Conservation (phyloP, 306 rosid species). For the Sicyos edulis region DNA sequence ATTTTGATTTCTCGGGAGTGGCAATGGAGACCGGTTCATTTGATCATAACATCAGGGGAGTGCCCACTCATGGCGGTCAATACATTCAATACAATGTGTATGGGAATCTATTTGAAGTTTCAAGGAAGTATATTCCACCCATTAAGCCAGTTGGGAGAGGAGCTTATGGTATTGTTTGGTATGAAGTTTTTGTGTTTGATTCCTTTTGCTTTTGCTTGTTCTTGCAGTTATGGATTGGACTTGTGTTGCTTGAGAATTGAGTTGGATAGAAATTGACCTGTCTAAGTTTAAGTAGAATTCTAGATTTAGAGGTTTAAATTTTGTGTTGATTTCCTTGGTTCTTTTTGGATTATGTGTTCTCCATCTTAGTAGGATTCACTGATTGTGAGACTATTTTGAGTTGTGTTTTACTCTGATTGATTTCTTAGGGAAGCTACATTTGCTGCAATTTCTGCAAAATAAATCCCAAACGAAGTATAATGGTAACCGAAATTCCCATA, state of each 20-base stretch:
- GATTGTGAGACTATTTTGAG: not conserved
- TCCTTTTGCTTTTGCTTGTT: not conserved
- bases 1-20: constrained; percentile 4
- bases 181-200: constrained; percentile 20
- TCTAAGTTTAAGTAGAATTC: no score
- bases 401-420: not conserved
- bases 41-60: constrained; percentile 49
- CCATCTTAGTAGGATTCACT: not conserved
- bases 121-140: constrained; percentile 84
- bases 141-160: constrained; percentile 94
- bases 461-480: no score
- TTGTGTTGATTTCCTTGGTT: constrained; percentile 4
- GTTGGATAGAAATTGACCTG: no score
- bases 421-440: not conserved
- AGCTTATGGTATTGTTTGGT: constrained; percentile 95
- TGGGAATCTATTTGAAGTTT: constrained; percentile 85
- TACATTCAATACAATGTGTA: constrained; percentile 77
- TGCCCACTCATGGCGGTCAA: constrained; percentile 72
- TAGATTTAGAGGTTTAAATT: not conserved
- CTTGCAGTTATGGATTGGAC: not conserved
- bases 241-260: no score
- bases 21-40: constrained; percentile 35
- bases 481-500: no score
- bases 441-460: not conserved
- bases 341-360: not conserved